Evolutionary conservation across 2,329 filamentous ascomycete genomes (phyloP).

Genomic region (Lachnum nothofagi): DNA sequence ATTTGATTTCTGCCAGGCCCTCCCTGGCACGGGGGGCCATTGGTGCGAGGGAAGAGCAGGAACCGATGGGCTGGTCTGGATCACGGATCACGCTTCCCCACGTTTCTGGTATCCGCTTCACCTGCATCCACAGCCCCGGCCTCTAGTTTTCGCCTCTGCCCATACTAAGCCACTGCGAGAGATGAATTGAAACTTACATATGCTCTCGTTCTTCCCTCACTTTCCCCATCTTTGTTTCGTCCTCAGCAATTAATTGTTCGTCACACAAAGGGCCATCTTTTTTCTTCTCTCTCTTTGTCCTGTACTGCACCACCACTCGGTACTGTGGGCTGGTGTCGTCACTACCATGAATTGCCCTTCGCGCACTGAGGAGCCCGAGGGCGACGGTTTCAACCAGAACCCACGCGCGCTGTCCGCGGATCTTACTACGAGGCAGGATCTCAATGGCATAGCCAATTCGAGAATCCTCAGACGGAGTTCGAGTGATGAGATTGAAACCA

Average conservation of each 20-base stretch:
- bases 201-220: too few species aligned
- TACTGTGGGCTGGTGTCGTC: background rate
- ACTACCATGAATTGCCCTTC: slow-evolving; percentile 60
- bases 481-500: slow-evolving; percentile 31
- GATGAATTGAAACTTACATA: background rate
- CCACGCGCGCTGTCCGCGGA: slow-evolving; percentile 54
- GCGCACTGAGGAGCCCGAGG: slow-evolving; percentile 50
- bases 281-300: background rate
- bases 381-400: slow-evolving; percentile 57
- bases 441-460: slow-evolving; percentile 56
- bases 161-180: too few species aligned
- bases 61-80: background rate
- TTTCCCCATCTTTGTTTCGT: background rate
- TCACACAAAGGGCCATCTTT: background rate
- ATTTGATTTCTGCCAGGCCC: too few species aligned
- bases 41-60: background rate
- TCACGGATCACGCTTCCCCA: too few species aligned
- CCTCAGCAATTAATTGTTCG: background rate
- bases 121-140: too few species aligned
- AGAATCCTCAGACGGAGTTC: slow-evolving; percentile 45
- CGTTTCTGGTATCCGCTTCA: too few species aligned
- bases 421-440: slow-evolving; percentile 55
- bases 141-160: background rate
- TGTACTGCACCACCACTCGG: background rate
- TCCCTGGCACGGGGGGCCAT: background rate